phyloP scores from a whole-genome alignment of 306 rosid species.

The Morella rubra region DNA sequence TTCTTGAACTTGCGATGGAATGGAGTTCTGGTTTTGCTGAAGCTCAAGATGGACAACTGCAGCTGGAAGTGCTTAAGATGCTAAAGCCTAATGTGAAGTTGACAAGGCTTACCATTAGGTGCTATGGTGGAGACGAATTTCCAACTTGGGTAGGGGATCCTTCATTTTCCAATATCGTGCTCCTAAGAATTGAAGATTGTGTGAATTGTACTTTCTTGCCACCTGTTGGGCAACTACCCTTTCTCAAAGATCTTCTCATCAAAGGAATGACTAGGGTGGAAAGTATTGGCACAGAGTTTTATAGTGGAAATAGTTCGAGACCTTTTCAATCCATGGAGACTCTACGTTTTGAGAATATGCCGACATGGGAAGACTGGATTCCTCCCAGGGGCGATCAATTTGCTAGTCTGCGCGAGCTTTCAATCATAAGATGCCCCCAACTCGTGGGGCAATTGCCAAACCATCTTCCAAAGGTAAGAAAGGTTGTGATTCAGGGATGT shows the following conservation, averaged over 20 bases:
- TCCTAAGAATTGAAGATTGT: background rate
- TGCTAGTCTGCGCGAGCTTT: conserved; percentile 28
- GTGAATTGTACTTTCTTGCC: conserved; percentile 9
- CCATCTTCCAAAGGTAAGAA: background rate
- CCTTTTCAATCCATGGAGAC: conserved; percentile 27
- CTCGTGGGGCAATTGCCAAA: background rate
- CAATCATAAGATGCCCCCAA: background rate
- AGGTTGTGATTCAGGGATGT: background rate
- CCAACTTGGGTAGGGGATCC: no score
- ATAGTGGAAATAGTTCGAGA: background rate
- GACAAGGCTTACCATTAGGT: no score
- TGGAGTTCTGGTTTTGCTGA: background rate
- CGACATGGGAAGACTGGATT: conserved; percentile 34
- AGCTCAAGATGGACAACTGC: background rate
- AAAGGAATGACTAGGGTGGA: conserved; percentile 7
- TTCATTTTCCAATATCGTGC: no score
- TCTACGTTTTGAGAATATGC: conserved; percentile 23
- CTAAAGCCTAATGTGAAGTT: no score
- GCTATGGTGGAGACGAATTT: no score
- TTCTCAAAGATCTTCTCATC: conserved; percentile 30
- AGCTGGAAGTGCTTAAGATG: no score
- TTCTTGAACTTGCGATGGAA: background rate
- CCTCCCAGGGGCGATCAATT: conserved; percentile 5
- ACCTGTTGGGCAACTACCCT: conserved; percentile 28
- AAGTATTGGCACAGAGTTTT: conserved; percentile 27